A percentile compares a stretch with the other conserved stretches of the same genome.
Evolutionary conservation across 225 moss, liverwort and hornwort genomes (phyloP).

Genomic region (Ulota crispa): DNA sequence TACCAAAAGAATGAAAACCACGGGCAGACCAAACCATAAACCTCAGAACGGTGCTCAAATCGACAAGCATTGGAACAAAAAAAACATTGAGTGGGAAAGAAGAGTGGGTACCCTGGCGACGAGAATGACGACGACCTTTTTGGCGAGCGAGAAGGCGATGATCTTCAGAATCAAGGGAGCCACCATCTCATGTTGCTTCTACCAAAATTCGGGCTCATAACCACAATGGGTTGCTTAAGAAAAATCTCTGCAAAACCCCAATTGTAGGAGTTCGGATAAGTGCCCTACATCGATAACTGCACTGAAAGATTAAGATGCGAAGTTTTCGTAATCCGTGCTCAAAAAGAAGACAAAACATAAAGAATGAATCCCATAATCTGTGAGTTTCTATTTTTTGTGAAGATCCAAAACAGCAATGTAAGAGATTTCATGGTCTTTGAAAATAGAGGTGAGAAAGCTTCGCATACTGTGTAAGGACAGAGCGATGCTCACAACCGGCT

Average conservation of each 20-base stretch:
- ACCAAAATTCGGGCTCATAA: background rate
- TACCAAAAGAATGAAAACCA: background rate
- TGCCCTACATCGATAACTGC: background rate
- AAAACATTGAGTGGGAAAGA: background rate
- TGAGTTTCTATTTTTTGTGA: background rate
- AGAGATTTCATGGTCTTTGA: background rate
- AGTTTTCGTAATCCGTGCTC: background rate
- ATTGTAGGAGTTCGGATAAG: background rate
- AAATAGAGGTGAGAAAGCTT: background rate
- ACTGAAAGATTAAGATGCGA: background rate
- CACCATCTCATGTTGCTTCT: slow-evolving; percentile 51
- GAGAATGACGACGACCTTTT: slow-evolving; percentile 53
- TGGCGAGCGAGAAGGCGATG: slow-evolving; percentile 51
- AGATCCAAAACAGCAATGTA: background rate
- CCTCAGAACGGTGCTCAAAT: background rate
- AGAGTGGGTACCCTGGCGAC: slow-evolving; percentile 39
- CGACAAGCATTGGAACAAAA: background rate
- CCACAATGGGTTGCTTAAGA: background rate
- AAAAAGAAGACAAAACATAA: background rate
- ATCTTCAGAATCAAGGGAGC: slow-evolving; percentile 57
- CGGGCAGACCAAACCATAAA: background rate
- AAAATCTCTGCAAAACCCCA: background rate
- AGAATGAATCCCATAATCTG: background rate
- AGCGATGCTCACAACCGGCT: rapidly evolving
- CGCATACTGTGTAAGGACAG: background rate